Evolutionary conservation across 768 basidiomycete species (phyloP), one percentile per base, ranked within the genome.

Genomic region (Grammothele lineata): DNA sequence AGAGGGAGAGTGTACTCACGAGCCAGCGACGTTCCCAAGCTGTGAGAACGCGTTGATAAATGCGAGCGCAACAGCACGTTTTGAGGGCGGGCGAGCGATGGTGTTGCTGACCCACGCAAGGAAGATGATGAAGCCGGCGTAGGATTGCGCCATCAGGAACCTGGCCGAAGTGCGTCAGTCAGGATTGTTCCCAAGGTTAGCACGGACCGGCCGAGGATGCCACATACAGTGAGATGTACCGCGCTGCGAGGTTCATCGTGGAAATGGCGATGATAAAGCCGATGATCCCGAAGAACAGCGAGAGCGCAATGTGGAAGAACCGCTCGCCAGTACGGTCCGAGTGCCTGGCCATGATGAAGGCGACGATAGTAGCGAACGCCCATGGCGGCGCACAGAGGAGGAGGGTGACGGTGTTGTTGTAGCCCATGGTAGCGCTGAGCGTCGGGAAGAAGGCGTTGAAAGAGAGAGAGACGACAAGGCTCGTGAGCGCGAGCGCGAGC

Each of bases 401-500:
- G 10, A 90, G 69, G 3, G 85, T 82, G 34, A 81, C 64, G 3
- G 84, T 86, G n/a, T 71, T 65, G 48, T 66, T 70, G 63, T 72
- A 86, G 17, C 84, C 84, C 65, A 93, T 70, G 9, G 89, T 92
- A 15, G 74, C 77, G 23, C 76, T 77, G 45, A 92, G 65, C 0
- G 89, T 87, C 5, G 85, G 87, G 67, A 91, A 91, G 64, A 81
- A 89, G 7, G 81, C 82, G 60, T 87, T 85, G 72, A 91, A 91
- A 4, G 80, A 82, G 22, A 89, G 57, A 8, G 84, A 78, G 30
- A 85, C 65, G 27, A 79, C 75, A 66, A 80, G 73, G 54, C 73
- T 74, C 12, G 78, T 77, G 46, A 87, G 62, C 3, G 82, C 73
- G 23, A 88, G 45, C 17, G 84, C 73, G 36, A 94, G 71, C 77